These are phyloP conservation scores for Malassezia caprae DNA, from an alignment of 1,284 basidiomycete species.

Conservation along the genomic window DNA sequence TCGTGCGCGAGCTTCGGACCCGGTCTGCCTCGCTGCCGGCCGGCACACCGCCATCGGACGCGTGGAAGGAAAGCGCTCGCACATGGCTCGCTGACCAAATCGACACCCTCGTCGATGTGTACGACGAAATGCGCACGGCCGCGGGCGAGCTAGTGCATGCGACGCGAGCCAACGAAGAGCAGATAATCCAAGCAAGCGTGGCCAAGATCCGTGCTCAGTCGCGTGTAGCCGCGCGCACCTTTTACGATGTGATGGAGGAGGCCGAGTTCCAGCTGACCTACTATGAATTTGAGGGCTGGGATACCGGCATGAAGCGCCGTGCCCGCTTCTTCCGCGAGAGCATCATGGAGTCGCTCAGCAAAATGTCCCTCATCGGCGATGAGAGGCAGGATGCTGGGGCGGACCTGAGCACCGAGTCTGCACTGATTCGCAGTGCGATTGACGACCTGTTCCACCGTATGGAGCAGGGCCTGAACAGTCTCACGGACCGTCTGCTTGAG, in stretches of 20 bases:
- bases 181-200: conserved; percentile 26
- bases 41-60: background rate
- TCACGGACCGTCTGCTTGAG: background rate
- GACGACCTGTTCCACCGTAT: conserved; percentile 3
- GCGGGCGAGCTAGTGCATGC: background rate
- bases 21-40: background rate
- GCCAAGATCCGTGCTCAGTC: conserved; percentile 30
- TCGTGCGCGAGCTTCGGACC: background rate
- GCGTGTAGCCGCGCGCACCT: conserved; percentile 23
- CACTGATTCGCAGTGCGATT: background rate
- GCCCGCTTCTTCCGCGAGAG: conserved; percentile 7
- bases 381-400: background rate
- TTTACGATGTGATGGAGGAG: conserved; percentile 30
- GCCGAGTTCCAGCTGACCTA: conserved; percentile 36
- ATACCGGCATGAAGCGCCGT: conserved; percentile 12
- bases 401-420: background rate
- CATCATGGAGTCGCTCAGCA: background rate
- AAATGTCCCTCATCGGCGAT: background rate
- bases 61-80: conserved; percentile 1
- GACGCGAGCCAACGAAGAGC: conserved; percentile 20
- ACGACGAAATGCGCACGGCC: conserved; percentile 4
- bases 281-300: conserved; percentile 42
- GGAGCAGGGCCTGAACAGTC: background rate
- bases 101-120: background rate
- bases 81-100: background rate